A percentile compares a stretch with the other conserved stretches of the same genome.
These are phyloP conservation scores for Immersiporthe knoxdaviesiana DNA, from an alignment of 2,329 filamentous ascomycete genomes.

Conservation along the genomic window DNA sequence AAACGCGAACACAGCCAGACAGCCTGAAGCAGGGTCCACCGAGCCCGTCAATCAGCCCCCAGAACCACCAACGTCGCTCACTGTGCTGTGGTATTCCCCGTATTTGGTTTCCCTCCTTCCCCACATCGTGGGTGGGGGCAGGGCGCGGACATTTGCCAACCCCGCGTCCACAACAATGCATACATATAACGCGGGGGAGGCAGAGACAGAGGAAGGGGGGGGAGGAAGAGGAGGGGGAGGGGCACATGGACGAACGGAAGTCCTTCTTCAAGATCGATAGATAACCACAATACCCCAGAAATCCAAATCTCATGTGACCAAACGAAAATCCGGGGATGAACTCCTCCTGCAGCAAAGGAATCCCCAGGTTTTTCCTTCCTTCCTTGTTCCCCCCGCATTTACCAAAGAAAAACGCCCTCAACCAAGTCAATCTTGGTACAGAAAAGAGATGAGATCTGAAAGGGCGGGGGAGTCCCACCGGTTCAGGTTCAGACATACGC, in stretches of 20 bases:
- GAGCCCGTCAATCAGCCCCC: background rate
- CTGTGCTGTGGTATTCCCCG: too few species aligned
- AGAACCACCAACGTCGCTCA: background rate
- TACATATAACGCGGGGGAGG: background rate
- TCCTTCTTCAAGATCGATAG: too few species aligned
- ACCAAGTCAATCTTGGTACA: background rate
- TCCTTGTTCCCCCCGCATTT: background rate
- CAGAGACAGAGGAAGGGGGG: conserved; percentile 4
- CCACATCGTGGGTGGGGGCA: conserved; percentile 12
- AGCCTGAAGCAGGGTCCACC: background rate
- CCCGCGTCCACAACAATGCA: background rate
- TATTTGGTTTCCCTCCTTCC: background rate
- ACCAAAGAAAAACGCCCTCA: background rate
- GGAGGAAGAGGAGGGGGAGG: too few species aligned
- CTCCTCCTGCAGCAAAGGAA: background rate
- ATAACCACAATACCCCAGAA: background rate
- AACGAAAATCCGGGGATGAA: background rate
- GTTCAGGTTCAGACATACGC: background rate
- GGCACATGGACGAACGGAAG: conserved; percentile 23
- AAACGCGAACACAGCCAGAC: background rate
- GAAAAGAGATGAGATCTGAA: background rate
- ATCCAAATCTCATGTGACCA: background rate
- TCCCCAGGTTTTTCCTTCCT: background rate
- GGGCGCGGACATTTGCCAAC: background rate
- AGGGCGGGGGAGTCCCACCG: background rate